Evolutionary conservation across 1,284 basidiomycete genomes (phyloP).

Genomic region (Peniophora sp.): DNA sequence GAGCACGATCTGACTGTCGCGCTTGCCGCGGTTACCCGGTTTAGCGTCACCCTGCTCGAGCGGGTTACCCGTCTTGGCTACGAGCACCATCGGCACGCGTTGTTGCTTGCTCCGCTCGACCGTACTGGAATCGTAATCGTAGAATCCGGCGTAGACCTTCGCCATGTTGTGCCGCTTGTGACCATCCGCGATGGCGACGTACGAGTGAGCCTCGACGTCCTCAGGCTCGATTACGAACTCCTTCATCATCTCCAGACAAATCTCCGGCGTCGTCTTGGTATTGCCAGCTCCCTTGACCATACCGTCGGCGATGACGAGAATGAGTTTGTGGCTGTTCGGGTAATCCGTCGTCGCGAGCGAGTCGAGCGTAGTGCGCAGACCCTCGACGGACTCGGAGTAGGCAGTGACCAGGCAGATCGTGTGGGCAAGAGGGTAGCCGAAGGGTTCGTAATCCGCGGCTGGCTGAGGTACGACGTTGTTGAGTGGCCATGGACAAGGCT

Average conservation of each 20-base stretch:
- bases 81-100: conserved; percentile 90
- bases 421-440: conserved; percentile 92
- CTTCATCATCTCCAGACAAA: conserved; percentile 96
- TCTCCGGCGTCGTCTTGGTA: conserved; percentile 84
- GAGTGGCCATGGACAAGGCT: conserved; percentile 87
- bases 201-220: conserved; percentile 92
- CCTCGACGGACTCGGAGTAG: conserved; percentile 96
- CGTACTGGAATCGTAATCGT: conserved; percentile 90
- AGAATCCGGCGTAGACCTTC: conserved; percentile 97
- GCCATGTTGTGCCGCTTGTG: conserved; percentile 99
- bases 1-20: conserved; percentile 95
- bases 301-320: conserved; percentile 95
- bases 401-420: conserved; percentile 97
- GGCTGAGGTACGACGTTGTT: conserved; percentile 91
- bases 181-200: conserved; percentile 97
- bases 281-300: conserved; percentile 97
- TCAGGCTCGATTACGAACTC: conserved; percentile 80
- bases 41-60: conserved; percentile 84
- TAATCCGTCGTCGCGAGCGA: conserved; percentile 98
- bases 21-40: conserved; percentile 97
- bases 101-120: conserved; percentile 94
- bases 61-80: conserved; percentile 92
- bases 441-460: conserved; percentile 85
- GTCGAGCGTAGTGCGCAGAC: conserved; percentile 94
- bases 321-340: conserved; percentile 95